A percentile compares a stretch with the other conserved stretches of the same genome.
phyloP scores from a whole-genome alignment of 306 rosid genomes.

The Sindora glabra region DNA sequence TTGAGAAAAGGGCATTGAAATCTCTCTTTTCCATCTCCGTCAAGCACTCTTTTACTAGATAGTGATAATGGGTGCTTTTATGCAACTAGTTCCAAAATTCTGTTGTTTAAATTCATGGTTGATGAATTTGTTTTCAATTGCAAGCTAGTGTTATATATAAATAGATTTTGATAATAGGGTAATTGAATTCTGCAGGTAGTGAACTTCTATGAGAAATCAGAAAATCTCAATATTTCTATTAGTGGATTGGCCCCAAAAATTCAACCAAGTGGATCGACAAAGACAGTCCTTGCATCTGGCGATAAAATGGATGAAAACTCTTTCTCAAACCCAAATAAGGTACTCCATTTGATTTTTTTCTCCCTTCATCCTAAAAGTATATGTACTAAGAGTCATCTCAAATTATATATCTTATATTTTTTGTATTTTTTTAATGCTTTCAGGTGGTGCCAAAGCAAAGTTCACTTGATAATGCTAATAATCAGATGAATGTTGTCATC shows the following conservation, averaged over 20 bases:
- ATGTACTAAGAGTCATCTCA: not conserved
- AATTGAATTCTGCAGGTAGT: slow-evolving; percentile 53
- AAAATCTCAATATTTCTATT: slow-evolving; percentile 32
- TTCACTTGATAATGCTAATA: slow-evolving; percentile 21
- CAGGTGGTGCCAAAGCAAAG: slow-evolving; percentile 38
- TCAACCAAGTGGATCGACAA: slow-evolving; percentile 20
- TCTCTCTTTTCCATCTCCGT: too few relatives aligned
- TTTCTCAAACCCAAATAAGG: slow-evolving; percentile 55
- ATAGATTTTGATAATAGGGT: too few relatives aligned
- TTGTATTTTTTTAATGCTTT: not conserved
- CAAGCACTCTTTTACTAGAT: too few relatives aligned
- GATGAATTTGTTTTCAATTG: too few relatives aligned
- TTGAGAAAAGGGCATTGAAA: too few relatives aligned
- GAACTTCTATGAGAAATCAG: slow-evolving; percentile 33
- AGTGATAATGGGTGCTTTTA: too few relatives aligned
- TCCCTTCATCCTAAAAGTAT: not conserved
- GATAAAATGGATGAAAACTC: slow-evolving; percentile 60
- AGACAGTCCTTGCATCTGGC: slow-evolving; percentile 47
- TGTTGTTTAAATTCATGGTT: too few relatives aligned
- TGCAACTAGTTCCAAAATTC: too few relatives aligned
- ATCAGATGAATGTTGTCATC: slow-evolving; percentile 24
- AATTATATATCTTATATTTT: not conserved
- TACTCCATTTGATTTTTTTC: not conserved
- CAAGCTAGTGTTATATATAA: too few relatives aligned
- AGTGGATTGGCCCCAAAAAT: slow-evolving; percentile 27